Percentiles rank a stretch among this genome's conserved stretches.
Conservation (phyloP, 2,329 filamentous ascomycete species). For the Hysterium pulicare region DNA sequence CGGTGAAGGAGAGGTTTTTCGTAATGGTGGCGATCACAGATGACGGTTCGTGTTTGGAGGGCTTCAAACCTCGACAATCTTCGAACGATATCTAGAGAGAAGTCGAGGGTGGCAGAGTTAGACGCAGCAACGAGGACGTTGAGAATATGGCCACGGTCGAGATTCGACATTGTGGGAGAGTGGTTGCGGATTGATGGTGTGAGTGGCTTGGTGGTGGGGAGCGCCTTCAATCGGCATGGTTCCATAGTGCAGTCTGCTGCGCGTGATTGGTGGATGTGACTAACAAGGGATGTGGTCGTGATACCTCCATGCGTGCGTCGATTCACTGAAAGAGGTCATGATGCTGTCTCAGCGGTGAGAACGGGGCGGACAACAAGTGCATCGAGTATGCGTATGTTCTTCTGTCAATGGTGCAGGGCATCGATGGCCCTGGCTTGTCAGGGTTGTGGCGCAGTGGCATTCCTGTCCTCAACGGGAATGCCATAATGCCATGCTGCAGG, state of each 20-base stretch:
- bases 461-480: no score
- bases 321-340: background rate
- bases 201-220: background rate
- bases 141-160: conserved; percentile 21
- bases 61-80: conserved; percentile 68
- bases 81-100: conserved; percentile 63
- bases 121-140: conserved; percentile 63
- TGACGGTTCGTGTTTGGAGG: conserved; percentile 37
- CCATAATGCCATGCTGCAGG: no score
- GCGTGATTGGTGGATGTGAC: no score
- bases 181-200: background rate
- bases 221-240: background rate
- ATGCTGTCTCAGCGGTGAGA: no score
- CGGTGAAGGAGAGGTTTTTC: background rate
- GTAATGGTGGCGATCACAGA: background rate
- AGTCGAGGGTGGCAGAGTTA: conserved; percentile 62
- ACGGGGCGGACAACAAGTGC: no score
- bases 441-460: no score
- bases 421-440: no score
- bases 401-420: no score
- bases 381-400: no score
- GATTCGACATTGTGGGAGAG: conserved; percentile 11
- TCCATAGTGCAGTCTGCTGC: background rate
- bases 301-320: no score
- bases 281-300: no score